Conservation (phyloP, 495 filamentous ascomycete species). For the Talaromyces thailandensis region DNA sequence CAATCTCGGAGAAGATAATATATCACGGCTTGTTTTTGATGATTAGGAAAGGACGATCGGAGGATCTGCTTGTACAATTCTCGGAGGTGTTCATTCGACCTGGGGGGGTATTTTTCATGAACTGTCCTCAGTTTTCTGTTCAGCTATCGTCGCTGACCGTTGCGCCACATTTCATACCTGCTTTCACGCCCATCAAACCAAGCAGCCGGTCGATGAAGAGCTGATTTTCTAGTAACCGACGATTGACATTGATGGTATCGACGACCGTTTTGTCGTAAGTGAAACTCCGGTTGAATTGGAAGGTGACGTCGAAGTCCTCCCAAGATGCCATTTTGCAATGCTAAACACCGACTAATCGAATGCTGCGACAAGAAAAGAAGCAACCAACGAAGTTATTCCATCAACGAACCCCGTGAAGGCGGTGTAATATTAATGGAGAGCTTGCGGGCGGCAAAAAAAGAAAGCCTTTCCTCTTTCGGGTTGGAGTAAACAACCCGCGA, state of each 20-base stretch:
- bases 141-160: neutral
- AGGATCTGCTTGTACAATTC: slow-evolving; percentile 57
- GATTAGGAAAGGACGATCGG: slow-evolving; percentile 46
- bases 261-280: slow-evolving; percentile 49
- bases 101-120: slow-evolving; percentile 60
- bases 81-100: slow-evolving; percentile 51
- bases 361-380: neutral
- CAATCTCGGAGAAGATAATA: slow-evolving; percentile 76
- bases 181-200: slow-evolving; percentile 56
- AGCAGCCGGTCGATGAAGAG: slow-evolving; percentile 71
- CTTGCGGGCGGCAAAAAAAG: slow-evolving; percentile 22
- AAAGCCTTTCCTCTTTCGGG: slow-evolving; percentile 29
- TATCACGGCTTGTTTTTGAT: slow-evolving; percentile 68
- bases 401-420: slow-evolving; percentile 2
- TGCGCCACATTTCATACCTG: slow-evolving; percentile 35
- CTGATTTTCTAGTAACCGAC: slow-evolving; percentile 52
- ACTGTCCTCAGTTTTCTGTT: slow-evolving; percentile 19
- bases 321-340: slow-evolving; percentile 29
- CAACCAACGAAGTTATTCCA: neutral
- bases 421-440: slow-evolving; percentile 16
- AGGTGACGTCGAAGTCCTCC: slow-evolving; percentile 54
- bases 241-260: slow-evolving; percentile 51
- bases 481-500: slow-evolving; percentile 38
- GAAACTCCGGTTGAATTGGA: slow-evolving; percentile 52
- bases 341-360: neutral